Conservation (phyloP, 2,329 filamentous ascomycete genomes). For the Ophiosphaerella korrae region DNA sequence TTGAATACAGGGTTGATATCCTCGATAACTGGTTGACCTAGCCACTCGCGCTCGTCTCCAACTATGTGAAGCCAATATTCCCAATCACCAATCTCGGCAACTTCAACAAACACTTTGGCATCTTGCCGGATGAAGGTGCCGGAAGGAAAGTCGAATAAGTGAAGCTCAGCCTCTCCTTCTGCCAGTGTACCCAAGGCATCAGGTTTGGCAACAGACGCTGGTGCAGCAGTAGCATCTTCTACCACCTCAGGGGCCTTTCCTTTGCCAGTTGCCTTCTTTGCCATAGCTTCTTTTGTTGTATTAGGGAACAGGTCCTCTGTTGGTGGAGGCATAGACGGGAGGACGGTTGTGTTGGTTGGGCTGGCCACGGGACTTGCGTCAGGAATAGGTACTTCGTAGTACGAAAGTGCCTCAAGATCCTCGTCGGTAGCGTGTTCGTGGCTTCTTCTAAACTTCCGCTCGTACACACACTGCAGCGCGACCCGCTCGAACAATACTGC, state of each 20-base stretch:
- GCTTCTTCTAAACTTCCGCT: slow-evolving; percentile 86
- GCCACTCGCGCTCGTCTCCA: slow-evolving; percentile 77
- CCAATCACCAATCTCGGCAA: slow-evolving; percentile 88
- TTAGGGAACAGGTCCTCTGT: slow-evolving; percentile 44
- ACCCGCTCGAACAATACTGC: slow-evolving; percentile 81
- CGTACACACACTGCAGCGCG: slow-evolving; percentile 94
- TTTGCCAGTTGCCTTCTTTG: slow-evolving; percentile 46
- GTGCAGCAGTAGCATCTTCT: slow-evolving; percentile 61
- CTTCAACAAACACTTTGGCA: slow-evolving; percentile 72
- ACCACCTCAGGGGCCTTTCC: slow-evolving; percentile 35
- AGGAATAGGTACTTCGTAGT: slow-evolving; percentile 67
- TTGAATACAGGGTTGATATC: slow-evolving; percentile 99
- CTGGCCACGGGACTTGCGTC: slow-evolving; percentile 63
- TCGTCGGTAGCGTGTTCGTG: slow-evolving; percentile 79
- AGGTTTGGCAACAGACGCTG: slow-evolving; percentile 66
- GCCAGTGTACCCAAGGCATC: slow-evolving; percentile 73
- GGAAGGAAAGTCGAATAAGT: slow-evolving; percentile 88
- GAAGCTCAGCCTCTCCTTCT: slow-evolving; percentile 80
- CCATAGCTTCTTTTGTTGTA: slow-evolving; percentile 49
- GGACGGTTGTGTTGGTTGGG: slow-evolving; percentile 49
- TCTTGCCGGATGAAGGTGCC: slow-evolving; percentile 86
- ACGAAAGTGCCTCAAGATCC: slow-evolving; percentile 83
- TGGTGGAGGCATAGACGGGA: slow-evolving; percentile 36
- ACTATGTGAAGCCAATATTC: slow-evolving; percentile 93
- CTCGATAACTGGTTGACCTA: slow-evolving; percentile 81